phyloP scores from a whole-genome alignment of 169 alveolate species.

The Eimeria falciformis region DNA sequence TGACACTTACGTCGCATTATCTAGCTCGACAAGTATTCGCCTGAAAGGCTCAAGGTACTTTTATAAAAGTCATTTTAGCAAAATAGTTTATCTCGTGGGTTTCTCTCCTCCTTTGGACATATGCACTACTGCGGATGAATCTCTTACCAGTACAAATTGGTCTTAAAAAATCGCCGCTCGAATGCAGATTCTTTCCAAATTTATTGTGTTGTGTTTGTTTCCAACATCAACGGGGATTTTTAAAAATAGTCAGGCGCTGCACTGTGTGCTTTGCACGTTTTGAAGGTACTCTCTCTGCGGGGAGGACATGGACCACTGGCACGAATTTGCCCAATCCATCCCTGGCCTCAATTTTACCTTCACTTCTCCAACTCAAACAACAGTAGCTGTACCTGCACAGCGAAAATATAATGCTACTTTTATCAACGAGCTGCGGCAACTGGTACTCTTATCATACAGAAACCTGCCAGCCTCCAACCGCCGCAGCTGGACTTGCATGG shows the following conservation, averaged over 20 bases:
- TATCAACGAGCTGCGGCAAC: neutral
- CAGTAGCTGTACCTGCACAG: neutral
- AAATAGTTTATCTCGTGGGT: too few relatives aligned
- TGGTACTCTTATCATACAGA: neutral
- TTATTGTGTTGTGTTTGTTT: too few relatives aligned
- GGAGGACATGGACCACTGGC: neutral
- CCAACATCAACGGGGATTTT: too few relatives aligned
- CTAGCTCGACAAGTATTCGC: constrained; percentile 3
- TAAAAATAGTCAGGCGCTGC: too few relatives aligned
- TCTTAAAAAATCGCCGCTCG: too few relatives aligned
- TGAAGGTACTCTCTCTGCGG: constrained; percentile 23
- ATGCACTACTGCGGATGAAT: too few relatives aligned
- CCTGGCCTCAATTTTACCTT: neutral
- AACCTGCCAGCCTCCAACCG: too few relatives aligned
- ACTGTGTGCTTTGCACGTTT: neutral
- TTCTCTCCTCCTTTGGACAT: too few relatives aligned
- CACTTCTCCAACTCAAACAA: neutral
- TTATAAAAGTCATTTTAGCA: too few relatives aligned
- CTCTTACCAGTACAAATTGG: too few relatives aligned
- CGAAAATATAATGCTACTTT: neutral
- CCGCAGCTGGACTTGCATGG: too few relatives aligned
- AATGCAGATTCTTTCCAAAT: too few relatives aligned
- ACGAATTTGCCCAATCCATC: neutral
- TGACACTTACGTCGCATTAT: neutral
- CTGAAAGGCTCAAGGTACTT: neutral